Conservation (phyloP, 2,329 filamentous ascomycete genomes). For the Elsinoe arachidis region DNA sequence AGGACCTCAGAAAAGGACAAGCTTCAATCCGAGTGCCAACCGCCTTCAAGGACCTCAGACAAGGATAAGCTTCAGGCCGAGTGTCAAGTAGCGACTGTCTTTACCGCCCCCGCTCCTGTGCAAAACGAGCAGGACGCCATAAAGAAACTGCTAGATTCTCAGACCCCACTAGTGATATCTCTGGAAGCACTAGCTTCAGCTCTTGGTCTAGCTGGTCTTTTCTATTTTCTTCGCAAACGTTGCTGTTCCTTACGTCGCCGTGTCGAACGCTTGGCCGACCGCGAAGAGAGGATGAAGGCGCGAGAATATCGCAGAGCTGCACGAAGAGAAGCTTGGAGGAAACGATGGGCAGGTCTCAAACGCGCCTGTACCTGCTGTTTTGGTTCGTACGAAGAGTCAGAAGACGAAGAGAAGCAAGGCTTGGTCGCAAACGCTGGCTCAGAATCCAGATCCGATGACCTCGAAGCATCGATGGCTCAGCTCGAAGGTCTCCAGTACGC, state of each 20-base stretch:
- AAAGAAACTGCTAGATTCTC: constrained; percentile 4
- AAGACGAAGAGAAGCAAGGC: constrained; percentile 46
- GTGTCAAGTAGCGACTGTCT: neutral
- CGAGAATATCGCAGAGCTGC: constrained; percentile 47
- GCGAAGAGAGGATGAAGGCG: constrained; percentile 46
- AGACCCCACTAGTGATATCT: constrained; percentile 30
- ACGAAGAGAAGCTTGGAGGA: constrained; percentile 39
- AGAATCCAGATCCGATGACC: constrained; percentile 32
- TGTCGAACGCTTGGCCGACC: constrained; percentile 44
- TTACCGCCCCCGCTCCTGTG: neutral
- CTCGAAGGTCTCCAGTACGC: constrained; percentile 45
- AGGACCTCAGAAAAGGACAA: too few relatives aligned
- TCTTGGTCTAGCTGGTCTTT: constrained; percentile 37
- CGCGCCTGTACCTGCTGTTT: constrained; percentile 24
- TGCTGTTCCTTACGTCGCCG: constrained; percentile 43
- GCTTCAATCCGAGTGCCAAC: too few relatives aligned
- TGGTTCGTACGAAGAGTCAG: constrained; percentile 23
- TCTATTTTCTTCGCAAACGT: constrained; percentile 38
- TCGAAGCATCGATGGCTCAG: constrained; percentile 35
- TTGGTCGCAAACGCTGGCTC: constrained; percentile 36
- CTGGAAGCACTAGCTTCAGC: constrained; percentile 37
- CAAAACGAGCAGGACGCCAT: neutral
- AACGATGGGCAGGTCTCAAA: constrained; percentile 38
- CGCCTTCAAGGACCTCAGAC: too few relatives aligned
- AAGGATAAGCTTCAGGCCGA: neutral